Conservation (phyloP, 2,329 filamentous ascomycete genomes). For the Simplicillium aogashimaense region DNA sequence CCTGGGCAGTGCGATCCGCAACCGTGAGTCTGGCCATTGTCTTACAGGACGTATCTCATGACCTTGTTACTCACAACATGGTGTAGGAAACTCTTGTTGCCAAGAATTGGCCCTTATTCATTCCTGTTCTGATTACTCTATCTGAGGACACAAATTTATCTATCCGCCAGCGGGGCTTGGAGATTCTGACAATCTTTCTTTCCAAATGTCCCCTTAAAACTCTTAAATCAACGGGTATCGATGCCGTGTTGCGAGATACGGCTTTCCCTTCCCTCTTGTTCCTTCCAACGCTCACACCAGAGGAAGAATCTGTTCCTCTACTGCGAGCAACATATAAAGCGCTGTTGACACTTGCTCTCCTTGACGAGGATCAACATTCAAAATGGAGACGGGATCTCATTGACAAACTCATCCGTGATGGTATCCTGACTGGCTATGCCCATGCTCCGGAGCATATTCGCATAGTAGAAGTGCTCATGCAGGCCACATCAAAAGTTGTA, state of each 20-base stretch:
- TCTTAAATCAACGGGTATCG: conserved; percentile 54
- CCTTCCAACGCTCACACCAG: conserved; percentile 67
- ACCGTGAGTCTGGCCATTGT: conserved; percentile 27
- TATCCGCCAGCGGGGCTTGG: conserved; percentile 46
- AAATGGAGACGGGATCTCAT: conserved; percentile 31
- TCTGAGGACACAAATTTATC: conserved; percentile 50
- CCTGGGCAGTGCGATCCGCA: conserved; percentile 46
- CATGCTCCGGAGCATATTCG: conserved; percentile 49
- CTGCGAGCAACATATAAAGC: conserved; percentile 57
- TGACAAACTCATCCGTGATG: conserved; percentile 44
- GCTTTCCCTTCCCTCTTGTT: conserved; percentile 64
- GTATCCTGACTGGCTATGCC: conserved; percentile 42
- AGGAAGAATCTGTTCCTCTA: conserved; percentile 56
- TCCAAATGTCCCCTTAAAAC: conserved; percentile 38
- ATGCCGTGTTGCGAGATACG: conserved; percentile 57
- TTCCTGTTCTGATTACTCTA: conserved; percentile 60
- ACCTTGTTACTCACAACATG: not conserved
- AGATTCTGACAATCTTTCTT: conserved; percentile 45
- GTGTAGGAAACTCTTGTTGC: not conserved
- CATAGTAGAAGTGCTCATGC: conserved; percentile 47
- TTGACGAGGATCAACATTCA: conserved; percentile 14
- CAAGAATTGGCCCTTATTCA: conserved; percentile 55
- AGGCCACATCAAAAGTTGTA: conserved; percentile 38
- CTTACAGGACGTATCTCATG: too few relatives aligned
- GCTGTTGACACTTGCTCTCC: conserved; percentile 51